phyloP scores from a whole-genome alignment of 192 early-diverging fungal genomes.

The Haplosporangium gracile region DNA sequence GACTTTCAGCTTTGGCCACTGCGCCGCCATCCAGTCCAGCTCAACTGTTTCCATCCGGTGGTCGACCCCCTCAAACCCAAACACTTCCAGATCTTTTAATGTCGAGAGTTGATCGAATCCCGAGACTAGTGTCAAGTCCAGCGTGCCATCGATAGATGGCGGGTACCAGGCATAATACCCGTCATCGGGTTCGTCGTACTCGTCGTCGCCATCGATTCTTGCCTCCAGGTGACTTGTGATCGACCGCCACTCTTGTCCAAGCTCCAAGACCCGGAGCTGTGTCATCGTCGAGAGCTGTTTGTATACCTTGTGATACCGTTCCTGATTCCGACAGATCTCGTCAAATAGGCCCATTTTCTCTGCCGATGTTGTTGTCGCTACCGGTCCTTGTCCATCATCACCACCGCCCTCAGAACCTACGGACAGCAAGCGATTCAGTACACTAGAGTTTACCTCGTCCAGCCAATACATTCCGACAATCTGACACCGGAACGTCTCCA shows the following conservation, averaged over 20 bases:
- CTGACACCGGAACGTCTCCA: slow-evolving; percentile 5
- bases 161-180: background rate
- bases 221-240: background rate
- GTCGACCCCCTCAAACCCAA: background rate
- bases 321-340: background rate
- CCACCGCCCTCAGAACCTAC: background rate
- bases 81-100: background rate
- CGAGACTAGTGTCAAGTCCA: background rate
- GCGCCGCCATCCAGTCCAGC: background rate
- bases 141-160: background rate
- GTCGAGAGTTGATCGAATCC: background rate
- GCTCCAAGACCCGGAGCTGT: background rate
- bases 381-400: background rate
- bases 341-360: background rate
- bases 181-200: background rate
- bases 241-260: background rate
- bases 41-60: background rate
- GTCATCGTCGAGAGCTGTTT: background rate
- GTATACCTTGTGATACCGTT: background rate
- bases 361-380: background rate
- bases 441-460: background rate
- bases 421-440: background rate
- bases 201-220: background rate
- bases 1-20: background rate
- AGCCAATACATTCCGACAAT: background rate